Evolutionary conservation across 768 basidiomycete species (phyloP), one percentile per base, ranked within the genome.

Genomic region (Pisolithus sp.): DNA sequence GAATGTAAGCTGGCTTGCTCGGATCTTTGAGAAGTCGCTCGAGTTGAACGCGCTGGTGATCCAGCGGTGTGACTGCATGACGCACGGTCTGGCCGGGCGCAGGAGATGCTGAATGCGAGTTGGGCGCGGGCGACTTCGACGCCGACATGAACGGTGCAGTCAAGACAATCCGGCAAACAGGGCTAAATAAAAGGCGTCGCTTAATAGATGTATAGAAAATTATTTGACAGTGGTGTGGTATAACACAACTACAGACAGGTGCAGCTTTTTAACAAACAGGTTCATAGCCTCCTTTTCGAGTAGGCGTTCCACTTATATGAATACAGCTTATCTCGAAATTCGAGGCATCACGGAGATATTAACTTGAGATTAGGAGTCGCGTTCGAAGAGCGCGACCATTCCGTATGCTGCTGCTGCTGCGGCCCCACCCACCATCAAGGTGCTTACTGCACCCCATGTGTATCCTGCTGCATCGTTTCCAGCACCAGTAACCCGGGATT

Each of bases 21-120:
- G 96, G 96, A 60, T 98, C 89, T 65, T 88, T 90, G 55, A 98
- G 81, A 31, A 99, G 81, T 58, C 81, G 87, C 21, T 90, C 89
- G 24, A 99, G 83, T 66, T 96, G 86, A 3, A 68, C 63, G 36
- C 76, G 73, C 60, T 84, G 83, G 13, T 66, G 65, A 18, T 83
- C 82, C 12, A 76, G 63, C 17, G 81, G 67, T 21, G 73, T 79
- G 23, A 72, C 62, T 0, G 77, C 76, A 77, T 81, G 77, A 7
- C 74, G 71, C 17, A 57, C 60, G 20, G 36, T 53, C 9, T 59
- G 24, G 17, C 56, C 57, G 37, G 69, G 65, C 44, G 65, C 59
- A 20, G 70, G 68, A 6, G 68, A 69, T 10, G 54, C 65, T 46
- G 68, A 64, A 28, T 66, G 62, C 9, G 66, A 66, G 51, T 59